These are phyloP conservation scores for Beverwykella pulmonaria DNA, from an alignment of 495 filamentous ascomycete species.

Conservation along the genomic window DNA sequence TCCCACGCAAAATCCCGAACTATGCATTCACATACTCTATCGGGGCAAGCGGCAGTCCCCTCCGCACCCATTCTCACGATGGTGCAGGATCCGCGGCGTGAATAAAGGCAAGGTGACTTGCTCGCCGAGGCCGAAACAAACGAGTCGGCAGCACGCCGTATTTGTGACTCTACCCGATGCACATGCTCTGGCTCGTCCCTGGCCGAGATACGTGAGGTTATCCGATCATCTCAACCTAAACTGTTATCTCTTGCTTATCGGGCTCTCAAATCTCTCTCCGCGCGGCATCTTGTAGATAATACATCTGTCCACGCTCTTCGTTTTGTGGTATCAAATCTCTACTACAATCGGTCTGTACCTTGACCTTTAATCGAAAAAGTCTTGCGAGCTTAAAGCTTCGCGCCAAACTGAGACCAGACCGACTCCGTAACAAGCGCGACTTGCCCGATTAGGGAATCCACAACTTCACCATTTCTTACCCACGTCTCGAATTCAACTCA, in stretches of 20 bases:
- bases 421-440: conserved; percentile 12
- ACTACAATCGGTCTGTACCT: not conserved
- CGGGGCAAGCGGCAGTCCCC: not conserved
- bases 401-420: conserved; percentile 13
- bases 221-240: not conserved
- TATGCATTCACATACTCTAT: not conserved
- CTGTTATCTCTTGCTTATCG: conserved; percentile 1
- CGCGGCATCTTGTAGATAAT: not conserved
- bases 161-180: not conserved
- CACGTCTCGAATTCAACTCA: not conserved
- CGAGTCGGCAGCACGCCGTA: not conserved
- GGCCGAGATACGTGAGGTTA: too few species aligned
- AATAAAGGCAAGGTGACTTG: not conserved
- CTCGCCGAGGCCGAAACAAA: not conserved
- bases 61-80: not conserved
- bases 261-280: not conserved
- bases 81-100: not conserved
- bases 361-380: too few species aligned
- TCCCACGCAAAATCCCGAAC: not conserved
- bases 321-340: not conserved
- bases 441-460: conserved; percentile 12
- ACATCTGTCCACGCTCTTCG: not conserved
- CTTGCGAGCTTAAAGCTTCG: too few species aligned
- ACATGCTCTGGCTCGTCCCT: too few species aligned
- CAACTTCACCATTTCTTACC: not conserved